Percentiles rank a stretch among this genome's conserved stretches.
These are phyloP conservation scores for Fusarium nematophilum DNA, from an alignment of 2,329 filamentous ascomycete species.

Conservation along the genomic window DNA sequence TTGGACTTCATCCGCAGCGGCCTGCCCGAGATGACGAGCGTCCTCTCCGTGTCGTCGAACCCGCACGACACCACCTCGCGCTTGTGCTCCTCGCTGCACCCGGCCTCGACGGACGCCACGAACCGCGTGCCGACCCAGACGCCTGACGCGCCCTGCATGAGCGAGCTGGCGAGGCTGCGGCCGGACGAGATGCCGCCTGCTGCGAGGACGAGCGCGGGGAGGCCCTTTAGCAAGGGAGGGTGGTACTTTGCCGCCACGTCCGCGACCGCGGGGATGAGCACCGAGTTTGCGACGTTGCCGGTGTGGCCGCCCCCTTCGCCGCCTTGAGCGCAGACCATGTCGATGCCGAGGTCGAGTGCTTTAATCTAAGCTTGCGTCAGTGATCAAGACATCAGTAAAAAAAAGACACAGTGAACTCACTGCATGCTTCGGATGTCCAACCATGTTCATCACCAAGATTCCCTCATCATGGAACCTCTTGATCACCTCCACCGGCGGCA, in stretches of 20 bases:
- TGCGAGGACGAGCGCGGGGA: slow-evolving; percentile 83
- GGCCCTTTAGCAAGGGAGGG: slow-evolving; percentile 75
- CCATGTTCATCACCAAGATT: slow-evolving; percentile 96
- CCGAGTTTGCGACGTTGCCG: slow-evolving; percentile 85
- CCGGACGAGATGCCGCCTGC: slow-evolving; percentile 91
- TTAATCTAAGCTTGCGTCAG: slow-evolving; percentile 60
- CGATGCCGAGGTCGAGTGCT: slow-evolving; percentile 85
- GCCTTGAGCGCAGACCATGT: slow-evolving; percentile 92
- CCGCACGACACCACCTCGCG: slow-evolving; percentile 81
- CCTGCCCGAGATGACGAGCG: slow-evolving; percentile 83
- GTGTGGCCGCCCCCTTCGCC: slow-evolving; percentile 96
- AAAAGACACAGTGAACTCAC: slow-evolving; percentile 48
- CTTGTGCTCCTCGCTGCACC: slow-evolving; percentile 85
- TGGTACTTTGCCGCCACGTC: slow-evolving; percentile 82
- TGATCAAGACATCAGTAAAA: not conserved
- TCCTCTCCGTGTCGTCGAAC: slow-evolving; percentile 84
- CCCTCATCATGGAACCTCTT: slow-evolving; percentile 81
- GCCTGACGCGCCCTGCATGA: slow-evolving; percentile 89
- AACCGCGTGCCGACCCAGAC: slow-evolving; percentile 97
- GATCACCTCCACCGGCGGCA: slow-evolving; percentile 80
- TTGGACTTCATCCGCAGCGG: slow-evolving; percentile 85
- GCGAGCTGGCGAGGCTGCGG: slow-evolving; percentile 78
- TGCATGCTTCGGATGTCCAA: slow-evolving; percentile 91
- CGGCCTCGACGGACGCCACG: slow-evolving; percentile 84
- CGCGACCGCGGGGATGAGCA: slow-evolving; percentile 87